Evolutionary conservation across 352 stramenopile species (phyloP).

Genomic region (Phytopythium sindhum): DNA sequence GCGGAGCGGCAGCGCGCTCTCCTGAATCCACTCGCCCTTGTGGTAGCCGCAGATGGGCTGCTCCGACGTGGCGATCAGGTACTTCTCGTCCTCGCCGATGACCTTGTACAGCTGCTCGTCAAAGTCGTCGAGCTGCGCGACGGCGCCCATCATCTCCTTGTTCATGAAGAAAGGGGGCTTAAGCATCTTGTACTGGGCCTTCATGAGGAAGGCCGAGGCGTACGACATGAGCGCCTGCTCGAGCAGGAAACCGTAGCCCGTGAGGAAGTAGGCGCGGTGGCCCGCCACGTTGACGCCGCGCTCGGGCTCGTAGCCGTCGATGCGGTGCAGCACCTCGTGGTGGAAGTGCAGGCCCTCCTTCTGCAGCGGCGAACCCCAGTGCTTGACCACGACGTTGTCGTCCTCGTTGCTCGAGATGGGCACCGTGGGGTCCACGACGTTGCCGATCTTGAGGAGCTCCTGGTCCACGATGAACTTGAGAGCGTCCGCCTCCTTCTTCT

Average conservation of each 20-base stretch:
- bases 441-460: constrained; percentile 93
- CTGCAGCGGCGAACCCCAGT: constrained; percentile 69
- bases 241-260: constrained; percentile 96
- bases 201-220: constrained; percentile 95
- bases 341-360: constrained; percentile 91
- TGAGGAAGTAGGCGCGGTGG: constrained; percentile 99
- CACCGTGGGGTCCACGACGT: constrained; percentile 95
- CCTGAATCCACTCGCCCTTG: constrained; percentile 91
- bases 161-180: constrained; percentile 99
- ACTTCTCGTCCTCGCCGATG: constrained; percentile 96
- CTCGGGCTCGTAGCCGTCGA: constrained; percentile 98
- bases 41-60: constrained; percentile 99
- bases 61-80: constrained; percentile 99
- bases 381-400: constrained; percentile 92
- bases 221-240: constrained; percentile 99
- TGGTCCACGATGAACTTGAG: constrained; percentile 73
- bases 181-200: constrained; percentile 95
- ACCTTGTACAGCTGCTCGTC: constrained; percentile 99
- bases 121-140: constrained; percentile 99
- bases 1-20: constrained; percentile 74
- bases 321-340: constrained; percentile 97
- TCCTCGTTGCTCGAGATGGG: constrained; percentile 97
- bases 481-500: constrained; percentile 78
- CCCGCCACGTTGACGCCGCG: constrained; percentile 94
- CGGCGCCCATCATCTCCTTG: constrained; percentile 97